Base-by-base conservation (phyloP, 1,139 yeast genomes). In the Yamadazyma dendronema region DNA sequence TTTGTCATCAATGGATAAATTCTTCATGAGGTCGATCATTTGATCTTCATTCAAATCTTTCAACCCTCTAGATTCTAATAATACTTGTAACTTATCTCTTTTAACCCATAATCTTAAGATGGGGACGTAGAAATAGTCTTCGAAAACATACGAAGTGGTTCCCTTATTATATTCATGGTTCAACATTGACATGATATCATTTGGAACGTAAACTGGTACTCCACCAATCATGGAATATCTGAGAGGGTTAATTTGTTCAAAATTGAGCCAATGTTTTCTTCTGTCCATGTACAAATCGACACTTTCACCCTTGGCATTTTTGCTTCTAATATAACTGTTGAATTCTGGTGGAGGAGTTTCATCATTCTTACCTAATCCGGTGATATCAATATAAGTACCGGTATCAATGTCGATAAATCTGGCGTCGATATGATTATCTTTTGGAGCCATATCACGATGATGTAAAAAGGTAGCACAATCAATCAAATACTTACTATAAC, bases 361-460 rank as follows among this genome's bases (percentile, higher is more conserved):
- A 34, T 52, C 52, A 46, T 67, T 71, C 30, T 65, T 56, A 16
- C 58, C 61, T 5, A 65, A 47, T 2, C 66, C 69, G 2, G 70
- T 64, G 33, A 65, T 64, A 44, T 65, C 71, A 35, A 65, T 62
- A 39, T 64, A 65, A 13, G 65, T 55, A 15, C 71, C 70, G 12
- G 68, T 56, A 35, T 62, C 65, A 28, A 62, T 45, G 41, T 65
- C 71, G 38, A 64, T 65, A 41, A 65, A 64, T 37, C 71, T 54
- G 3, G 67, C 69, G 43, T 65, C 71, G 27, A 65, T 64, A 35
- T 59, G 61, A 46, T 64, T 64, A 37, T 58, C 59, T 31, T 57
- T 59, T 22, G 52, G 47, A n/a, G 62, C 58, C 30, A 46, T 45
- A 34, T 54, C 59, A 38, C 70, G 49, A 46, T 61, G 64, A 34